These are phyloP conservation scores for Sporothrix pallida DNA, from an alignment of 2,329 filamentous ascomycete species.

Conservation along the genomic window DNA sequence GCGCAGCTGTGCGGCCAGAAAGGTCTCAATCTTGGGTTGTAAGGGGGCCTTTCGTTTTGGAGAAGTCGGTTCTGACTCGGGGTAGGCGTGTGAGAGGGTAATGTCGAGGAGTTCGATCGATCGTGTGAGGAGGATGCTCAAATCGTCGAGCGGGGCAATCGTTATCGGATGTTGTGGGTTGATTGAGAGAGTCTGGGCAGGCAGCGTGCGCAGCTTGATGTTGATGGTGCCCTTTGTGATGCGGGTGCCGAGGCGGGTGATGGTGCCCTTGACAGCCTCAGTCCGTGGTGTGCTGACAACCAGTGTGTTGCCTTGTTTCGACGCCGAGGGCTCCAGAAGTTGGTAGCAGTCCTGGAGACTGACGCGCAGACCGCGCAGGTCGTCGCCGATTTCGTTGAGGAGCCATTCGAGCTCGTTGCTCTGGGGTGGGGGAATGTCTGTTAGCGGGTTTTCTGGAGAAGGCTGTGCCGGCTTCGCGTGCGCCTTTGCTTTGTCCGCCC, in stretches of 20 bases:
- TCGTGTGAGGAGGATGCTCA: constrained; percentile 79
- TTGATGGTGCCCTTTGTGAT: constrained; percentile 87
- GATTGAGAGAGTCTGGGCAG: constrained; percentile 56
- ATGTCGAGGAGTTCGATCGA: constrained; percentile 83
- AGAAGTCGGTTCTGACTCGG: neutral
- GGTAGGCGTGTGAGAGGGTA: constrained; percentile 65
- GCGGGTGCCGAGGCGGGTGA: constrained; percentile 87
- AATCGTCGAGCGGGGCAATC: constrained; percentile 72
- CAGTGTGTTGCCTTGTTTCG: constrained; percentile 84
- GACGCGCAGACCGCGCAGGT: constrained; percentile 58
- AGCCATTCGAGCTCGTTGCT: constrained; percentile 62
- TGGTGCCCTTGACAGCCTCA: constrained; percentile 88
- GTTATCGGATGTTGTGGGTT: constrained; percentile 58
- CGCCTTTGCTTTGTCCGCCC: neutral
- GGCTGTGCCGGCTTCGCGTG: neutral
- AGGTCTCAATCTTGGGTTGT: constrained; percentile 40
- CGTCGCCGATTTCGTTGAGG: constrained; percentile 55
- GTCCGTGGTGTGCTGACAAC: constrained; percentile 86
- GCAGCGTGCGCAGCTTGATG: constrained; percentile 74
- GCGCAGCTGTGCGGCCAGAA: constrained; percentile 61
- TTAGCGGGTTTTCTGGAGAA: neutral
- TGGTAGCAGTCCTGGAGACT: constrained; percentile 89
- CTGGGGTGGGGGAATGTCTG: constrained; percentile 41
- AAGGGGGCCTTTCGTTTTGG: neutral
- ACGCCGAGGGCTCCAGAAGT: constrained; percentile 80